These are phyloP conservation scores for Mycena galericulata DNA, from an alignment of 768 basidiomycete species.

Conservation along the genomic window DNA sequence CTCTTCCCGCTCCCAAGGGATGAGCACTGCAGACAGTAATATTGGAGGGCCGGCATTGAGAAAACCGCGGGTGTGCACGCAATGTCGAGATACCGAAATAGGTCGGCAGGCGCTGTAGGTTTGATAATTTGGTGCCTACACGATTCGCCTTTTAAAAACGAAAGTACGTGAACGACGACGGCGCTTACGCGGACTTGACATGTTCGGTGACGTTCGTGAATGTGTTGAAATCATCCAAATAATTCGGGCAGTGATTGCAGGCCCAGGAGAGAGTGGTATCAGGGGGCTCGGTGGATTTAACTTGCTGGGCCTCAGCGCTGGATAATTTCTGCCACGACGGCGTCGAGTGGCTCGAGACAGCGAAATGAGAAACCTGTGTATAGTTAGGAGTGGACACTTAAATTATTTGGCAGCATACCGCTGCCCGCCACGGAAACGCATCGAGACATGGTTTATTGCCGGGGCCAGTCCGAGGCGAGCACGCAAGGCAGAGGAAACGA, in stretches of 20 bases:
- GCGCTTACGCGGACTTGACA: constrained; percentile 16
- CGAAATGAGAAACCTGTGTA: constrained; percentile 27
- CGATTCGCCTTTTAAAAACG: not conserved
- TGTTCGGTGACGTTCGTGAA: constrained; percentile 14
- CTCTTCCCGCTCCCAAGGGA: not conserved
- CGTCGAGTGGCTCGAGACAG: not conserved
- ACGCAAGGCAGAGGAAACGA: constrained; percentile 16
- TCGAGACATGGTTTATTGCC: not conserved
- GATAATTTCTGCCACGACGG: constrained; percentile 5
- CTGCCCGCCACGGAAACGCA: constrained; percentile 21
- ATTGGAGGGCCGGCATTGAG: not conserved
- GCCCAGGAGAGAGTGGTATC: constrained; percentile 28
- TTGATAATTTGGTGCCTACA: constrained; percentile 15
- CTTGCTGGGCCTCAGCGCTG: not conserved
- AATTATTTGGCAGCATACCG: not conserved
- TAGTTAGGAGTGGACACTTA: not conserved
- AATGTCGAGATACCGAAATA: constrained; percentile 15
- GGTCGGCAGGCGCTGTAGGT: constrained; percentile 9
- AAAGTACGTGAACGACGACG: not conserved
- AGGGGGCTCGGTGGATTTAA: not conserved
- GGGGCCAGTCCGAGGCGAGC: not conserved
- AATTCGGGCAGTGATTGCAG: constrained; percentile 28
- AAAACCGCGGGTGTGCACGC: not conserved
- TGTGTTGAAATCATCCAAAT: constrained; percentile 17
- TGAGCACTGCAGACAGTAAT: constrained; percentile 11